Conservation (phyloP, 768 basidiomycete species). For the Hygrophorus pudorinus region DNA sequence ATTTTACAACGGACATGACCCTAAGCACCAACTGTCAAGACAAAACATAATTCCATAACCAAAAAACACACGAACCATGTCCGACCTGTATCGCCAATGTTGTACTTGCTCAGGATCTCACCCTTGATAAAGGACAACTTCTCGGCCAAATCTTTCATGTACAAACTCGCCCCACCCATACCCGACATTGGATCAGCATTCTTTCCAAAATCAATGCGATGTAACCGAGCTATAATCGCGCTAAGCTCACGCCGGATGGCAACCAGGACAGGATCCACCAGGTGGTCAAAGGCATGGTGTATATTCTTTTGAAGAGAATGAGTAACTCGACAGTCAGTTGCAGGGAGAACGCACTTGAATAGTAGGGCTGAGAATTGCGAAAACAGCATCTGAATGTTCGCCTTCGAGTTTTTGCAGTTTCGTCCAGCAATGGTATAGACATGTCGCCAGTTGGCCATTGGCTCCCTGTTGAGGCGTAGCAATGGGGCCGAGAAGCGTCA, state of each 20-base stretch:
- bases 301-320: conserved; percentile 31
- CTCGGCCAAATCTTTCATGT: conserved; percentile 88
- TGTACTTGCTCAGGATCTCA: conserved; percentile 65
- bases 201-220: conserved; percentile 76
- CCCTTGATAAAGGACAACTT: conserved; percentile 75
- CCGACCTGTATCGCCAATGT: conserved; percentile 58
- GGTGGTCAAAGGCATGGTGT: conserved; percentile 37
- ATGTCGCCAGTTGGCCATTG: conserved; percentile 73
- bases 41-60: background rate
- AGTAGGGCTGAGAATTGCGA: conserved; percentile 40
- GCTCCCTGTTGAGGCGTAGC: conserved; percentile 70
- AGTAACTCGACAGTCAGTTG: background rate
- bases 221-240: conserved; percentile 71
- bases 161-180: conserved; percentile 64
- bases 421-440: conserved; percentile 67
- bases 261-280: conserved; percentile 51
- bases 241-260: conserved; percentile 76
- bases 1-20: conserved; percentile 59
- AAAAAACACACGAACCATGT: conserved; percentile 54
- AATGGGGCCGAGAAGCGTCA: conserved; percentile 61
- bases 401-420: conserved; percentile 55
- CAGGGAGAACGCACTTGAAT: conserved; percentile 38
- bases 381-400: conserved; percentile 57
- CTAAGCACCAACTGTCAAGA: conserved; percentile 24
- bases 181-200: conserved; percentile 54